phyloP scores from a whole-genome alignment of 1,284 basidiomycete species.

The Boletus sp. region DNA sequence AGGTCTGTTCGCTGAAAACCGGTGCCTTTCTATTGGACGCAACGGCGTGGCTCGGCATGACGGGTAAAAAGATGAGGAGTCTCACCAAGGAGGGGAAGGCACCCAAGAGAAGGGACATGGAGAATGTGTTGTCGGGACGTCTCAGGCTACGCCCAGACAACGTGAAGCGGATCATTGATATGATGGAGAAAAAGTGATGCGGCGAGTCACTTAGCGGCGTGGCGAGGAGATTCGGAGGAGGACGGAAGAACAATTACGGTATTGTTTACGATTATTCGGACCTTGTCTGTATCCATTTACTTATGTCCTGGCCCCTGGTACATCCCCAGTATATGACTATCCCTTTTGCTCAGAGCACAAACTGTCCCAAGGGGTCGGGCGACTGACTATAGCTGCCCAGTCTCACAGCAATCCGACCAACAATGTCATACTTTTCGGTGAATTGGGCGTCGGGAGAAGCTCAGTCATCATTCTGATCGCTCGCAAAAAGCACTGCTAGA shows the following conservation, averaged over 20 bases:
- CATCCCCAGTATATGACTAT: too few relatives aligned
- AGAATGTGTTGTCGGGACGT: neutral
- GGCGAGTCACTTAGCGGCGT: too few relatives aligned
- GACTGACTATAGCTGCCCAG: neutral
- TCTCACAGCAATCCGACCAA: neutral
- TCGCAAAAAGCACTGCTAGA: neutral
- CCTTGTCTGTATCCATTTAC: too few relatives aligned
- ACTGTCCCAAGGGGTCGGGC: too few relatives aligned
- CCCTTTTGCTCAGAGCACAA: neutral
- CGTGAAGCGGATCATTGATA: neutral
- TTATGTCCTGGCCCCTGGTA: too few relatives aligned
- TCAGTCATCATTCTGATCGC: conserved; percentile 3
- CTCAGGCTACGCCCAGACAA: neutral
- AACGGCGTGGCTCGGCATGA: neutral
- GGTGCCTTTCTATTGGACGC: neutral
- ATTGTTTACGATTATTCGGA: too few relatives aligned
- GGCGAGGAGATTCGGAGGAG: neutral
- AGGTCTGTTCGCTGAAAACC: neutral
- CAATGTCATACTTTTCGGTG: conserved; percentile 5
- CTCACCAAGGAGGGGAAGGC: neutral
- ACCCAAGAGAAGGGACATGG: neutral
- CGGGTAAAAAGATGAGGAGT: neutral
- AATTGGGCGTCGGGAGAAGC: neutral
- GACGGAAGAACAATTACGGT: too few relatives aligned
- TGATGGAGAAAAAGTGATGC: neutral